These are phyloP conservation scores for Xylariaceae sp. DNA, from an alignment of 2,329 filamentous ascomycete species.

Conservation along the genomic window DNA sequence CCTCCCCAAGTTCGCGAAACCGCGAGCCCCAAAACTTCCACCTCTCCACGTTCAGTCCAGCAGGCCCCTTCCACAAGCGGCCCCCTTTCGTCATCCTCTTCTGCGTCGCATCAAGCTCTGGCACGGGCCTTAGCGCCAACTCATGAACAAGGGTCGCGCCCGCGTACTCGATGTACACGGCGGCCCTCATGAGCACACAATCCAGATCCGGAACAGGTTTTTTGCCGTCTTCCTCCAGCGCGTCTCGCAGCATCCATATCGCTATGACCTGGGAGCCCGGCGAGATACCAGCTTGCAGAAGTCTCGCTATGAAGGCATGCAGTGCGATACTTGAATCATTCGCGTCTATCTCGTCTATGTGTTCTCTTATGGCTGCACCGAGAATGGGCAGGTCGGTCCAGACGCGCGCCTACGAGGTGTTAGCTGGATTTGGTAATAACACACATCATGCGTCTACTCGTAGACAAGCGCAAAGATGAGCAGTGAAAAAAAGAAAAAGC, in stretches of 20 bases:
- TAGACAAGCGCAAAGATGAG: too few relatives aligned
- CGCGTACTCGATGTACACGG: conserved; percentile 28
- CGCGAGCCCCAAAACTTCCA: conserved; percentile 29
- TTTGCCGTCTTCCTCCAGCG: conserved; percentile 24
- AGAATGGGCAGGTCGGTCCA: conserved; percentile 29
- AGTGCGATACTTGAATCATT: conserved; percentile 22
- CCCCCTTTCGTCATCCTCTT: conserved; percentile 23
- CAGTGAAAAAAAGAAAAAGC: too few relatives aligned
- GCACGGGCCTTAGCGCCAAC: conserved; percentile 18
- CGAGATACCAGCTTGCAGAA: conserved; percentile 24
- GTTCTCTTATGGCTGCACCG: conserved; percentile 21
- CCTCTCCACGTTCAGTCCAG: conserved; percentile 24
- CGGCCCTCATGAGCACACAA: conserved; percentile 22
- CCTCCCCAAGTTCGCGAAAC: conserved; percentile 24
- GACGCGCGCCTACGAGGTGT: conserved; percentile 16
- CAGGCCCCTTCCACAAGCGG: conserved; percentile 19
- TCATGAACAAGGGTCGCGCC: conserved; percentile 24
- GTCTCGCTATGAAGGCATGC: conserved; percentile 28
- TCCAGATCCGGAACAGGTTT: conserved; percentile 10
- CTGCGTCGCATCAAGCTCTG: conserved; percentile 19
- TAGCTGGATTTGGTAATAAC: not conserved
- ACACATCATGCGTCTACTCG: too few relatives aligned
- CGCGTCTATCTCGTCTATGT: conserved; percentile 10
- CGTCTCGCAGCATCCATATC: conserved; percentile 30
- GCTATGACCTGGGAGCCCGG: conserved; percentile 16